Conservation (phyloP, 352 stramenopile species). For the Peronospora farinosa region DNA sequence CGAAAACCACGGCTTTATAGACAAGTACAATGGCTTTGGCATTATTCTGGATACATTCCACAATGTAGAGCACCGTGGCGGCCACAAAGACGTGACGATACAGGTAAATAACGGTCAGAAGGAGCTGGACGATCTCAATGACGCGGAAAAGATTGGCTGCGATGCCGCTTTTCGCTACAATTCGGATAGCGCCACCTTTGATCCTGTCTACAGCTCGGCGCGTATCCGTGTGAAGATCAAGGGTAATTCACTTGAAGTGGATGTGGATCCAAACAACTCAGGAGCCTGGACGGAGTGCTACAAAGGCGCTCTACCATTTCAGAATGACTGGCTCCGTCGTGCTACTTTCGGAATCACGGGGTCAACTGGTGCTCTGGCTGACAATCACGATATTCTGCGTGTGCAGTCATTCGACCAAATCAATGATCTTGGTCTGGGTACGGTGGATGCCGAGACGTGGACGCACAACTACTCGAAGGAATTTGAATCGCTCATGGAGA, state of each 20-base stretch:
- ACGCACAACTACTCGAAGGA: conserved; percentile 85
- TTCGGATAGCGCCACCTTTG: conserved; percentile 57
- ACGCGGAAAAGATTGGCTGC: conserved; percentile 67
- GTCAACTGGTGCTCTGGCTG: conserved; percentile 67
- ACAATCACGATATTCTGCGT: conserved; percentile 80
- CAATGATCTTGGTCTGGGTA: conserved; percentile 46
- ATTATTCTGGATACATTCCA: conserved; percentile 77
- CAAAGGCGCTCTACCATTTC: conserved; percentile 55
- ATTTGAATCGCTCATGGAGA: conserved; percentile 56
- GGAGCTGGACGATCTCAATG: conserved; percentile 56
- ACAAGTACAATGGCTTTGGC: conserved; percentile 64
- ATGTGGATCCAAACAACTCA: conserved; percentile 54
- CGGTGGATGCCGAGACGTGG: conserved; percentile 64
- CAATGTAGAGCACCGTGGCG: conserved; percentile 69
- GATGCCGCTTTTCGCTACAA: conserved; percentile 76
- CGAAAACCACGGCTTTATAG: conserved; percentile 70
- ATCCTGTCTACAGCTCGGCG: conserved; percentile 65
- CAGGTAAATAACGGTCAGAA: conserved; percentile 76
- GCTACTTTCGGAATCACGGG: conserved; percentile 66
- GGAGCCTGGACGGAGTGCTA: conserved; percentile 63
- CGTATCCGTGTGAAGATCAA: conserved; percentile 60
- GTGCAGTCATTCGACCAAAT: conserved; percentile 57
- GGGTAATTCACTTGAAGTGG: conserved; percentile 43
- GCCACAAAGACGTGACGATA: conserved; percentile 77
- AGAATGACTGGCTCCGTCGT: conserved; percentile 53